These are phyloP conservation scores for Triticum timopheevii DNA, from an alignment of 176 grass and related monocot species.

Conservation along the genomic window DNA sequence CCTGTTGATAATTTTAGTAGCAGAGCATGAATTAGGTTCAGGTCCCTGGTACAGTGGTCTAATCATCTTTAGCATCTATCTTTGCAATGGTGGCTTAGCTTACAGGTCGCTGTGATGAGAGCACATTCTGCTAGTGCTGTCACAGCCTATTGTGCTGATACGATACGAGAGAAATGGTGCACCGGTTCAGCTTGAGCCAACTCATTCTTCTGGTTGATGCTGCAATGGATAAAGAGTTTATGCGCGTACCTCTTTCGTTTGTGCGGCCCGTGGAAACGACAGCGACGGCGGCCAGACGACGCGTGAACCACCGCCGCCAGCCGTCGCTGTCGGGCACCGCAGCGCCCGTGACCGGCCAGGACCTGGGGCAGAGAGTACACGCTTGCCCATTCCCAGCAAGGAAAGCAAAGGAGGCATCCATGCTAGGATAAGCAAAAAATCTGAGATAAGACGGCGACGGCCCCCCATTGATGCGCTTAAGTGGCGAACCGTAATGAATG, in stretches of 20 bases:
- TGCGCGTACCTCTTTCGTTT: no score
- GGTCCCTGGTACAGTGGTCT: no score
- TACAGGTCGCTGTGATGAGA: no score
- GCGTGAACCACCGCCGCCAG: neutral
- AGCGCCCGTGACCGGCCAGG: neutral
- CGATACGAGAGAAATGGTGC: neutral
- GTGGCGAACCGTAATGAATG: neutral
- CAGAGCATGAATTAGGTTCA: neutral
- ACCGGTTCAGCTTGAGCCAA: no score
- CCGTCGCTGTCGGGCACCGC: neutral
- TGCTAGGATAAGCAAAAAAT: neutral
- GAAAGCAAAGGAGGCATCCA: neutral
- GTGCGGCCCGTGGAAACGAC: neutral
- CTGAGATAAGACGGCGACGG: neutral
- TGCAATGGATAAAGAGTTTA: no score
- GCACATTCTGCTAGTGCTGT: neutral
- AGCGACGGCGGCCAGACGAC: no score
- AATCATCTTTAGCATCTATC: neutral
- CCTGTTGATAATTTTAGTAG: neutral
- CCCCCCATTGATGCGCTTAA: neutral
- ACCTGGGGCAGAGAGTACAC: neutral
- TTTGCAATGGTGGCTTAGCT: neutral
- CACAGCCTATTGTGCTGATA: neutral
- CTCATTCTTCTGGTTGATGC: no score
- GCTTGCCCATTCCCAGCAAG: neutral